A percentile compares a stretch with the other conserved stretches of the same genome.
phyloP scores from a whole-genome alignment of 2,329 filamentous ascomycete species.

The Venturia oleaginea region DNA sequence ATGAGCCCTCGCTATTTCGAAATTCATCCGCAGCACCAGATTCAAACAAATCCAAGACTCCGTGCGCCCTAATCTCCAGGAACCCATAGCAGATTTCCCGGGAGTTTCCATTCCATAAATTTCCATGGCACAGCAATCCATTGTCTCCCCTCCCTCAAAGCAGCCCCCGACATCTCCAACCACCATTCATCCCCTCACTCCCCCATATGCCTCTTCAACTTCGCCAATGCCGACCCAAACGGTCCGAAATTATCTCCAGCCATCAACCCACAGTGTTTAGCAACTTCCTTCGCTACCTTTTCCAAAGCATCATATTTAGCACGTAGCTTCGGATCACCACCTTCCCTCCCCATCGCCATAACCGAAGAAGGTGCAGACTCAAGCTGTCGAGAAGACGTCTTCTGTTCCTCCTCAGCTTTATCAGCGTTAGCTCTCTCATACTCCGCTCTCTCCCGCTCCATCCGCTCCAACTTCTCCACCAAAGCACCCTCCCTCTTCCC shows the following conservation, averaged over 20 bases:
- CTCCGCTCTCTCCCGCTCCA: no score
- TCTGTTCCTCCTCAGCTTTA: not conserved
- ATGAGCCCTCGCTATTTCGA: no score
- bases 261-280: not conserved
- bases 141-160: no score
- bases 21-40: no score
- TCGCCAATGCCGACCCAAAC: not conserved
- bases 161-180: not conserved
- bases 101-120: no score
- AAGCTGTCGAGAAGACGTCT: not conserved
- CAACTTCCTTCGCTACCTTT: not conserved
- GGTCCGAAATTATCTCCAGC: conserved; percentile 1
- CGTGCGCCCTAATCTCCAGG: no score
- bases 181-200: not conserved
- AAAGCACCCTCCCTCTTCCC: not conserved
- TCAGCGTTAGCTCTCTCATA: not conserved
- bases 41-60: no score
- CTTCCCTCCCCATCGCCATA: no score
- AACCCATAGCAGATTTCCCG: no score
- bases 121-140: no score
- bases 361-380: not conserved
- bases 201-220: not conserved
- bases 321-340: not conserved
- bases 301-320: not conserved
- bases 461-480: not conserved